These are phyloP conservation scores for Blastomyces parvus DNA, from an alignment of 2,329 filamentous ascomycete genomes.

Conservation along the genomic window DNA sequence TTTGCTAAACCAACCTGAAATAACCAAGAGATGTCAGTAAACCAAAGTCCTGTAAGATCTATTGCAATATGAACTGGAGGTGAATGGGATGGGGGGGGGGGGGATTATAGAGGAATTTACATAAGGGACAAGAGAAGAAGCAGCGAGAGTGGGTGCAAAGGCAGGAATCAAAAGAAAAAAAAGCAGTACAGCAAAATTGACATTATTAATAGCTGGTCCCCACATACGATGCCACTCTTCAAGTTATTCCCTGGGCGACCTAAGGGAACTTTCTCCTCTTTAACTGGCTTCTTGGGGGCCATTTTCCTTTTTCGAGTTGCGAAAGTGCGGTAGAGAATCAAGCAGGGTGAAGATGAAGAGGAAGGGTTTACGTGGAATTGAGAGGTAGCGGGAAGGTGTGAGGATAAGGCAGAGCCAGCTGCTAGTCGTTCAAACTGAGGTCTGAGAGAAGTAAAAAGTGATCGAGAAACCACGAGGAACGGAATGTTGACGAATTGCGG, in stretches of 20 bases:
- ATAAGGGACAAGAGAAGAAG: constrained; percentile 9
- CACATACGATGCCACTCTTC: constrained; percentile 96
- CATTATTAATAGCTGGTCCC: constrained; percentile 35
- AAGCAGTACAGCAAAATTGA: constrained; percentile 8
- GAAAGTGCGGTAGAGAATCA: constrained; percentile 32
- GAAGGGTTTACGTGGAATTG: constrained; percentile 5
- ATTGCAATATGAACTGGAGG: background rate
- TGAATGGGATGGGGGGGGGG: background rate
- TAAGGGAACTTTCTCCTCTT: constrained; percentile 93
- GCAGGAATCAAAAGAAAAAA: constrained; percentile 20
- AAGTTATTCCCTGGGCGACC: constrained; percentile 94
- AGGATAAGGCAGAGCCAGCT: constrained; percentile 54
- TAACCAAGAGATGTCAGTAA: constrained; percentile 4
- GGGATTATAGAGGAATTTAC: background rate
- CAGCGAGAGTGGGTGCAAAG: constrained; percentile 13
- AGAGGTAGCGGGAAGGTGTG: constrained; percentile 5
- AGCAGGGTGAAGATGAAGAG: constrained; percentile 7
- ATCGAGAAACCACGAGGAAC: constrained; percentile 18
- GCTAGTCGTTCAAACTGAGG: constrained; percentile 39
- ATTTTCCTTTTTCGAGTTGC: constrained; percentile 60
- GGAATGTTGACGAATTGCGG: constrained; percentile 8
- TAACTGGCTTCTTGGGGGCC: constrained; percentile 86
- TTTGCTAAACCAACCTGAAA: constrained; percentile 90
- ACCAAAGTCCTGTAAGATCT: background rate
- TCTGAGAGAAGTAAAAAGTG: constrained; percentile 32